These are phyloP conservation scores for Sporothrix euskadiensis DNA, from an alignment of 2,329 filamentous ascomycete genomes.

Conservation along the genomic window DNA sequence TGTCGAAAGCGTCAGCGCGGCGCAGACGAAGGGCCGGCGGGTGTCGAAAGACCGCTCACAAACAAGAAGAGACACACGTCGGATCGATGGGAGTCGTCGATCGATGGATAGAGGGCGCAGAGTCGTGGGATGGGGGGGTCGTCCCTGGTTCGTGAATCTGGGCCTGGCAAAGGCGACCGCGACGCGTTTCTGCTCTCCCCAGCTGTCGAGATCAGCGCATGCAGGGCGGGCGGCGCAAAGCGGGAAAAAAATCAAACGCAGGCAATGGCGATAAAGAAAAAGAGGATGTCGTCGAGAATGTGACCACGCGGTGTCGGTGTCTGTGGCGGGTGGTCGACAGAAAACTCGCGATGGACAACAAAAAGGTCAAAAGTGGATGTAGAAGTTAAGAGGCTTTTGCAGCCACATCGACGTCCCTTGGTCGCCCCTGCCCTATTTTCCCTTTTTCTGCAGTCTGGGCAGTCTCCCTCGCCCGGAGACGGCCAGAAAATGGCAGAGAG, in stretches of 20 bases:
- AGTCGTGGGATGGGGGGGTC: background rate
- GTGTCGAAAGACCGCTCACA: background rate
- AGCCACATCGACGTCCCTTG: slow-evolving; percentile 24
- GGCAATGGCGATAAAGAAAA: background rate
- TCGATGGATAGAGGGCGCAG: background rate
- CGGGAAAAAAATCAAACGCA: background rate
- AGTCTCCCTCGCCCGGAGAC: background rate
- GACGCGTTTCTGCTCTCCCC: slow-evolving; percentile 32
- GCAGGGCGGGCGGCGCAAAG: slow-evolving; percentile 16
- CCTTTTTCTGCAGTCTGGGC: slow-evolving; percentile 14
- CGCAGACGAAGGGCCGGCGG: background rate
- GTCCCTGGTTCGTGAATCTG: slow-evolving; percentile 23
- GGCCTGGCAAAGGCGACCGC: slow-evolving; percentile 25
- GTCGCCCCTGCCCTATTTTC: slow-evolving; percentile 27
- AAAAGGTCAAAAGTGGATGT: slow-evolving; percentile 23
- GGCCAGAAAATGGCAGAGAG: background rate
- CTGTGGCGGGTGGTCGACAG: background rate
- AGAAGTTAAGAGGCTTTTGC: slow-evolving; percentile 18
- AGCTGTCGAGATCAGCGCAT: slow-evolving; percentile 30
- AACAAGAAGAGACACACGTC: background rate
- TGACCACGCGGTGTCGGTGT: background rate
- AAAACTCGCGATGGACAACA: slow-evolving; percentile 18
- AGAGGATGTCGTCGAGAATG: background rate
- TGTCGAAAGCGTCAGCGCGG: background rate
- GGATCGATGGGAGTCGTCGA: background rate